Evolutionary conservation across 2,329 filamentous ascomycete genomes (phyloP), one percentile per base, ranked within the genome.

Genomic region (Scytalidium sp.): DNA sequence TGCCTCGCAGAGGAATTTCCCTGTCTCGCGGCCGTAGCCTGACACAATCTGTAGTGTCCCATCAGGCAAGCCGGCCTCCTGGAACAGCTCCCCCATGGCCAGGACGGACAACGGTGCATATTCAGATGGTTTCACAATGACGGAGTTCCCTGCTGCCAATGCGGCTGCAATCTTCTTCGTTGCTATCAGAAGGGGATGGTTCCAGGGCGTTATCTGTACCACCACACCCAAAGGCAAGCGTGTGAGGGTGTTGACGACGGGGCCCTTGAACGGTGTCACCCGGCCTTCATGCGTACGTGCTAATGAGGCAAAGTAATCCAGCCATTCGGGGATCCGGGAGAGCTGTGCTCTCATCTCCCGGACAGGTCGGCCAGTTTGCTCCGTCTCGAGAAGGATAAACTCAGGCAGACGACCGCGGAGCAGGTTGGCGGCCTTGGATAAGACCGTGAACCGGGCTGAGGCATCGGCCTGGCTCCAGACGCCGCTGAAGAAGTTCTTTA

Each of bases 331-430:
- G 0, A 89, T 72, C 1, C 79, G 81, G 0, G 81, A 80, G 4
- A 86, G 79, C 62, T 89, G 86, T 1, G 85, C 84, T 44, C 76
- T 74, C 83, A 90, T 87, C 64, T 89, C 86, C 21, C 85, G 80
- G 22, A 85, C 71, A 0, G 81, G 80, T 1, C 85, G 80, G 2
- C 86, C 86, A 0, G 85, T 90, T 64, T 89, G 85, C 27, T 66
- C 70, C 7, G 86, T 82, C 64, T 90, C 86, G 3, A 87, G 72
- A 8, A 70, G 65, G 45, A 88, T 83, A 36, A 89, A 74, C 1
- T 69, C 64, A 0, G 78, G 73, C 1, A 89, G 70, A 7, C 75
- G 70, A 0, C 64, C 62, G 2, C 73, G 71, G 3, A 88, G 72
- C 0, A 85, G 70, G 1, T 65, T 62, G 0, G 84, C 83, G 8